phyloP scores from a whole-genome alignment of 768 basidiomycete species.

The Serpula lacrymans region DNA sequence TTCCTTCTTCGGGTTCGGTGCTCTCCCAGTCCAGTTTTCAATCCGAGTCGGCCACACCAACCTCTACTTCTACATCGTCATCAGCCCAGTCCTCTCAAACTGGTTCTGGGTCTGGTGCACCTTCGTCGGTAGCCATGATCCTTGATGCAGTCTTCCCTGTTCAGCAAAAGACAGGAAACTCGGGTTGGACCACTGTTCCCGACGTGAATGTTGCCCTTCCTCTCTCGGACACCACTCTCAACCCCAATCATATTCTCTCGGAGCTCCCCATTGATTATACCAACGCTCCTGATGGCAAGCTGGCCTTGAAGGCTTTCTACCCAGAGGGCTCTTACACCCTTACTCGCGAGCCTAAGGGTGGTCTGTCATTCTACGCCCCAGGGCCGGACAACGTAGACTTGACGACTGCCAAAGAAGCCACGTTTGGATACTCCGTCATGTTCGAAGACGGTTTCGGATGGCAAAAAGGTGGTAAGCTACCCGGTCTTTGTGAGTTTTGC shows the following conservation, averaged over 20 bases:
- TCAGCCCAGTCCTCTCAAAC: slow-evolving; percentile 7
- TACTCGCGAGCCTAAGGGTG: slow-evolving; percentile 44
- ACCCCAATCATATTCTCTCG: slow-evolving; percentile 35
- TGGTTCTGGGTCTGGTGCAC: slow-evolving; percentile 3
- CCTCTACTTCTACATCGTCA: slow-evolving; percentile 14
- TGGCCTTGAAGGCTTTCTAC: slow-evolving; percentile 50
- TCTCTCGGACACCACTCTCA: slow-evolving; percentile 44
- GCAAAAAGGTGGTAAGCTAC: slow-evolving; percentile 68
- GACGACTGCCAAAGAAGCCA: slow-evolving; percentile 61
- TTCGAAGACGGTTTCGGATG: slow-evolving; percentile 64
- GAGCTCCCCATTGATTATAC: slow-evolving; percentile 40
- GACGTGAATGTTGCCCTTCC: slow-evolving; percentile 30
- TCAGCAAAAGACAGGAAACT: slow-evolving; percentile 11
- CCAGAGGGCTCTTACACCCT: slow-evolving; percentile 58
- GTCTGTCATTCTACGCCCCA: slow-evolving; percentile 69
- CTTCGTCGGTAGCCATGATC: slow-evolving; percentile 13
- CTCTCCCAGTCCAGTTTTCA: not conserved
- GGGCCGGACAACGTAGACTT: slow-evolving; percentile 52
- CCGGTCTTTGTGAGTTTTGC: slow-evolving; percentile 58
- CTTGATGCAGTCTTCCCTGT: slow-evolving; percentile 43
- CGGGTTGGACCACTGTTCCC: slow-evolving; percentile 48
- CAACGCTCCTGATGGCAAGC: slow-evolving; percentile 47
- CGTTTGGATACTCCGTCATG: slow-evolving; percentile 58
- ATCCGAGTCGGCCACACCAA: slow-evolving; percentile 4
- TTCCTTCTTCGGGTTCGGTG: not conserved